These are phyloP conservation scores for Coniferiporia sulphurascens DNA, from an alignment of 1,284 basidiomycete species.

Conservation along the genomic window DNA sequence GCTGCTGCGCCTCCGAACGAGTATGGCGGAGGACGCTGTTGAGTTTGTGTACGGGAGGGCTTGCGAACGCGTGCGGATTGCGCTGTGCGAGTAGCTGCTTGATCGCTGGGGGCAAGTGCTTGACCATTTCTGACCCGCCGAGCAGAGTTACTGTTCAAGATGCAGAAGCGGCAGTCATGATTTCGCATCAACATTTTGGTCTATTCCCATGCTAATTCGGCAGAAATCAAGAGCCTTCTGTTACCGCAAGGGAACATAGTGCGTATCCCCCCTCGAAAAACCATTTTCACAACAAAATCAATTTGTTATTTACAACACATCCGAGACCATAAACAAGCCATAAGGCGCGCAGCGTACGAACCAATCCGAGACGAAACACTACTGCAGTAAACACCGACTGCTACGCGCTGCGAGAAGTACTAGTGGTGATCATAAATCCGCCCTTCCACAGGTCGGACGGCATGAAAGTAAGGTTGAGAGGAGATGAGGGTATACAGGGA, in stretches of 20 bases:
- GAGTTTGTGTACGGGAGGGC: constrained; percentile 53
- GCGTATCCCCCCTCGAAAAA: neutral
- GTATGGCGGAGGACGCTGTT: constrained; percentile 54
- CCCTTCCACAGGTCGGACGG: constrained; percentile 18
- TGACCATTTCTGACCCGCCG: constrained; percentile 30
- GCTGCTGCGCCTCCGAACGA: constrained; percentile 54
- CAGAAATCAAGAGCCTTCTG: neutral
- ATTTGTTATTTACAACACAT: constrained; percentile 2
- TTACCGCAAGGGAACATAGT: neutral
- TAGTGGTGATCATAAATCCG: constrained; percentile 13
- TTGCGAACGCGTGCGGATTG: constrained; percentile 56
- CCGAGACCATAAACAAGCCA: neutral
- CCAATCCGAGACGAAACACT: neutral
- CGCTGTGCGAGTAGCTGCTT: constrained; percentile 73
- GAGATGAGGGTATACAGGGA: constrained; percentile 1
- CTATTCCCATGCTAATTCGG: no score
- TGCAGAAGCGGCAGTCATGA: no score
- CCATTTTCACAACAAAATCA: constrained; percentile 8
- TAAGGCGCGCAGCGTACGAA: constrained; percentile 1
- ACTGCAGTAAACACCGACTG: neutral
- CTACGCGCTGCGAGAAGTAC: constrained; percentile 15
- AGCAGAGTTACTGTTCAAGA: no score
- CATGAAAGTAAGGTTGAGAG: constrained; percentile 2
- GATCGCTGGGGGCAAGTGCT: constrained; percentile 45
- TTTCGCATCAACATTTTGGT: no score